phyloP scores from a whole-genome alignment of 192 early-diverging fungal species.

The Umbelopsis sp. region DNA sequence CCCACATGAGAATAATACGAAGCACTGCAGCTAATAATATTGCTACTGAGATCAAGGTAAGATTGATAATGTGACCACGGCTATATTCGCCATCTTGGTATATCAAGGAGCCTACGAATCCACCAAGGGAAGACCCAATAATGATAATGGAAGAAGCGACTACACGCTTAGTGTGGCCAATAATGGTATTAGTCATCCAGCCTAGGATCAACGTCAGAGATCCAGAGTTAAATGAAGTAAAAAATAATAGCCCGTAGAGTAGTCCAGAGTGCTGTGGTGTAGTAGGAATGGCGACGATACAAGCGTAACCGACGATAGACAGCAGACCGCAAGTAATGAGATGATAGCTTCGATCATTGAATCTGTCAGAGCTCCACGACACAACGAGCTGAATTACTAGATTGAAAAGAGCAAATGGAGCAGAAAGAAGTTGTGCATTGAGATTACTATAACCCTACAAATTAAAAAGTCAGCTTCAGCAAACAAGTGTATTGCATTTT shows the following conservation, averaged over 20 bases:
- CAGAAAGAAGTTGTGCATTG: slow-evolving; percentile 24
- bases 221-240: slow-evolving; percentile 18
- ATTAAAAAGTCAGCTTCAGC: background rate
- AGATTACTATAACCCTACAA: slow-evolving; percentile 12
- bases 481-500: background rate
- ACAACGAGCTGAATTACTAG: slow-evolving; percentile 20
- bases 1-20: slow-evolving; percentile 10
- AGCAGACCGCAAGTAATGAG: slow-evolving; percentile 8
- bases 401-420: slow-evolving; percentile 26
- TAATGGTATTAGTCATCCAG: slow-evolving; percentile 24
- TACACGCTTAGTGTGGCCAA: slow-evolving; percentile 29
- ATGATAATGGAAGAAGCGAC: slow-evolving; percentile 29
- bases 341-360: slow-evolving; percentile 17
- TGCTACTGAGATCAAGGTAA: background rate
- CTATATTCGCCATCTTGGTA: slow-evolving; percentile 17
- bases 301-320: background rate
- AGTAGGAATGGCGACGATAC: slow-evolving; percentile 10
- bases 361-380: slow-evolving; percentile 22
- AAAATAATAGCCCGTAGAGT: slow-evolving; percentile 1
- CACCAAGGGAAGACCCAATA: slow-evolving; percentile 25
- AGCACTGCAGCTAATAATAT: background rate
- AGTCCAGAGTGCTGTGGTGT: background rate
- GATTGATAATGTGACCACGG: slow-evolving; percentile 9
- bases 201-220: slow-evolving; percentile 15
- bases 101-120: slow-evolving; percentile 17